Percentiles rank a stretch among this genome's conserved stretches.
Conservation (phyloP, 495 filamentous ascomycete species). For the Lophiotrema nucula region DNA sequence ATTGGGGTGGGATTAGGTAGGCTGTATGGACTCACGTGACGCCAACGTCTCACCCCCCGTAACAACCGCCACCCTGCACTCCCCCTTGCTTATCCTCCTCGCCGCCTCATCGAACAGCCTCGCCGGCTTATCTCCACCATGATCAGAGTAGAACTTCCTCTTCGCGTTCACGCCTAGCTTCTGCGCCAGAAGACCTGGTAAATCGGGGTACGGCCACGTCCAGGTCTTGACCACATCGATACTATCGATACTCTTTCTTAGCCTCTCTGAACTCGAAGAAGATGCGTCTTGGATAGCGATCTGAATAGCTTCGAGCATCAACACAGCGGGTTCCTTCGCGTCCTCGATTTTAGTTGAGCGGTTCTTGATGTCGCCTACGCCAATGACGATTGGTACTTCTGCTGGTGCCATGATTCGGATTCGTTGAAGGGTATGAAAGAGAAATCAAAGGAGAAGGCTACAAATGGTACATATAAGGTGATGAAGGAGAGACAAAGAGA, state of each 20-base stretch:
- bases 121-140: slow-evolving; percentile 56
- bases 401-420: not conserved
- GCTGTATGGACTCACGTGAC: slow-evolving; percentile 49
- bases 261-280: slow-evolving; percentile 16
- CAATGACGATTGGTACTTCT: slow-evolving; percentile 50
- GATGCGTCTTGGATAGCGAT: slow-evolving; percentile 48
- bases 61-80: slow-evolving; percentile 52
- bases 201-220: slow-evolving; percentile 58
- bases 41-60: slow-evolving; percentile 58
- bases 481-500: not conserved
- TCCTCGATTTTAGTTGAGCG: slow-evolving; percentile 47
- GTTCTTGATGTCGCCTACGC: slow-evolving; percentile 56
- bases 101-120: slow-evolving; percentile 57
- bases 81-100: slow-evolving; percentile 46
- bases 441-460: not conserved
- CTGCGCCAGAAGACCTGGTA: slow-evolving; percentile 47
- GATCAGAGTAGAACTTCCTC: slow-evolving; percentile 48
- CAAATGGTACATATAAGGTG: not conserved
- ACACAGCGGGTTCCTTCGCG: slow-evolving; percentile 52
- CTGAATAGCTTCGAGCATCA: slow-evolving; percentile 53
- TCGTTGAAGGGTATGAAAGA: not conserved
- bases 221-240: slow-evolving; percentile 55
- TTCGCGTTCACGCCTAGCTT: slow-evolving; percentile 44
- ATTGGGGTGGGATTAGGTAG: not conserved
- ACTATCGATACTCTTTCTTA: slow-evolving; percentile 52